Base-by-base conservation (phyloP, 208 protist genomes). In the Crithidia expoeki region DNA sequence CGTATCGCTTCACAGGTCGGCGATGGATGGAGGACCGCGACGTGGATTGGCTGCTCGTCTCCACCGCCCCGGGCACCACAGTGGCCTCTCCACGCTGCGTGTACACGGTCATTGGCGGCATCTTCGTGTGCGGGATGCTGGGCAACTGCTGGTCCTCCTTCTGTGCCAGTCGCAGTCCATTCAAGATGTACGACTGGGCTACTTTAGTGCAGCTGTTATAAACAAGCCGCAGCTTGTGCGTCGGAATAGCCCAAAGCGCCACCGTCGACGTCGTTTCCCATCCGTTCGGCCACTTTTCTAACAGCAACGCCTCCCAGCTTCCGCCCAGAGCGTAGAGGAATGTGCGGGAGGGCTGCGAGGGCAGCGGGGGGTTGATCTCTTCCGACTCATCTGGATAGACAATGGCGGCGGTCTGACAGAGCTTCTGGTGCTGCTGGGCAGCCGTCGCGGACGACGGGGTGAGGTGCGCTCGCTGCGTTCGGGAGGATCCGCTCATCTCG, bases 281-380 rank as follows among this genome's bases (percentile, higher is more conserved):
- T 30, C 92, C 89, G 63, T 82, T 86, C 23, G 85, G 89, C 89
- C 92, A 96, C 79, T 96, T 96, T 23, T 93, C 89, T 40, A 85
- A 28, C 47, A 96, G 77, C 21, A 96, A 79, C 4, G 89, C 92
- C 64, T 94, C 89, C 89, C 92, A 96, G 55, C 78, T 81, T 30
- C 92, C 92, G 47, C 84, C 92, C 2, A 93, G 59, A 0, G 88
- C 83, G 51, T 64, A 80, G 30, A 81, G 47, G 69, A 94, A 89
- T 53, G 67, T 81, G 56, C 79, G 85, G 32, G 76, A 69, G 0
- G 81, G 76, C 49, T 83, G 81, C 42, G 74, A 57, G 12, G 88
- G 88, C 21, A 93, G 76, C 32, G 86, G 60, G 1, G 92, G 92
- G 63, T 93, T 91, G 57, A 94, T 68, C 49, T 96, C 92, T 30